A percentile compares a stretch with the other conserved stretches of the same genome.
These are phyloP conservation scores for Neofusicoccum cordaticola DNA, from an alignment of 2,329 filamentous ascomycete genomes.

Conservation along the genomic window DNA sequence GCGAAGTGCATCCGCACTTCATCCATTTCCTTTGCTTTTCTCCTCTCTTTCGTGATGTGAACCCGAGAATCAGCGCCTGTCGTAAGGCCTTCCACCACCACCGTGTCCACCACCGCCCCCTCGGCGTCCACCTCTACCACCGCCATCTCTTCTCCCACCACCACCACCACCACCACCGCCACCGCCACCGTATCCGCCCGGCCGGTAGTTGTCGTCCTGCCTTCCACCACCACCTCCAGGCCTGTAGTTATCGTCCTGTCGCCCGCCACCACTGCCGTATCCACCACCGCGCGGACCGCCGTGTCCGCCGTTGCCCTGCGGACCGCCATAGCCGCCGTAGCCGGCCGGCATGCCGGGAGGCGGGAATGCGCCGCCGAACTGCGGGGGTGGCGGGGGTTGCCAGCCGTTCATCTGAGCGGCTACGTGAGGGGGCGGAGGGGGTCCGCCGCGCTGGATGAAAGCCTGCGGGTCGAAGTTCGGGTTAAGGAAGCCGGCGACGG, in stretches of 20 bases:
- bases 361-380: constrained; percentile 20
- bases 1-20: too few relatives aligned
- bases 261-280: constrained; percentile 20
- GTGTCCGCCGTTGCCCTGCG: neutral
- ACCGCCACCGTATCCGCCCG: constrained; percentile 23
- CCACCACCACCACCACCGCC: constrained; percentile 24
- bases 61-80: neutral
- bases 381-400: constrained; percentile 27
- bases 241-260: constrained; percentile 24
- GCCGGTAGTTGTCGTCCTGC: constrained; percentile 22
- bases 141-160: constrained; percentile 23
- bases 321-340: neutral
- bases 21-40: too few relatives aligned
- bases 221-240: constrained; percentile 9
- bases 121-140: constrained; percentile 15
- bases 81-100: constrained; percentile 20
- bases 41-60: too few relatives aligned
- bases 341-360: constrained; percentile 13
- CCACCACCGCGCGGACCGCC: neutral
- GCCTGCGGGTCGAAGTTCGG: constrained; percentile 25
- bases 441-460: constrained; percentile 21
- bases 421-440: constrained; percentile 22
- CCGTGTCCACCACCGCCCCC: constrained; percentile 27
- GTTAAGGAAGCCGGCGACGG: constrained; percentile 27
- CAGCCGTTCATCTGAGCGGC: constrained; percentile 22